Evolutionary conservation across 2,329 filamentous ascomycete species (phyloP), one percentile per base, ranked within the genome.

Genomic region (Epichloe uncinata): DNA sequence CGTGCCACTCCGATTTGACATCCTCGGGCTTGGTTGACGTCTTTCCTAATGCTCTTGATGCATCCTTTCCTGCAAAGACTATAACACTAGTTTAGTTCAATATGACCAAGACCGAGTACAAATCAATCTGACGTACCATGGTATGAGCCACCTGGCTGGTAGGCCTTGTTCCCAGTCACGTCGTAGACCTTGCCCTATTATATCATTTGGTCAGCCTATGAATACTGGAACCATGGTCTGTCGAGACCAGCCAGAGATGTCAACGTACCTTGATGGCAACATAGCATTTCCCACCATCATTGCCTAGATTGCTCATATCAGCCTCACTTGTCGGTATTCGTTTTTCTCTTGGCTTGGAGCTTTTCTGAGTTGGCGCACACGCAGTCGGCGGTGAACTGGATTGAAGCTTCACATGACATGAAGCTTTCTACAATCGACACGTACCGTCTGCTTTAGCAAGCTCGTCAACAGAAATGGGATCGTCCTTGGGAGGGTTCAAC

Each of bases 1-100:
- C 85, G 51, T 84, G 74, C 85, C 87, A 97, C 47, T 96, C 84
- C 2, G 93, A 72, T 34, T 72, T 72, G 56, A 87, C 91, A 57
- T 97, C 90, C 60, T 93, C 87, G 5, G 77, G 67, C 66, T 95
- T 94, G 46, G 90, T 81, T 7, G 89, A 95, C 1, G 88, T 93
- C 65, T 82, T 83, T 11, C 82, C 93, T 2, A 98, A 78, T 6
- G 89, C 93, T 54, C 88, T 81, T n/a, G 93, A 97, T 26, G 93
- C 85, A 62, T 98, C 94, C 63, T 95, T 95, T 54, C 93, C 93
- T 2, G 88, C 86, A 63, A 98, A 98, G 18, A 96, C 93, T 98
- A 57, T 41, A 42, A 37, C 7, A 16, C 18, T 35, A 5, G 41
- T 49, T 18, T 35, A 5, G 41, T 49, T 18, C 40, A 41, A 20